Base-by-base conservation (phyloP, 208 protist genomes). In the Lotmaria passim region DNA sequence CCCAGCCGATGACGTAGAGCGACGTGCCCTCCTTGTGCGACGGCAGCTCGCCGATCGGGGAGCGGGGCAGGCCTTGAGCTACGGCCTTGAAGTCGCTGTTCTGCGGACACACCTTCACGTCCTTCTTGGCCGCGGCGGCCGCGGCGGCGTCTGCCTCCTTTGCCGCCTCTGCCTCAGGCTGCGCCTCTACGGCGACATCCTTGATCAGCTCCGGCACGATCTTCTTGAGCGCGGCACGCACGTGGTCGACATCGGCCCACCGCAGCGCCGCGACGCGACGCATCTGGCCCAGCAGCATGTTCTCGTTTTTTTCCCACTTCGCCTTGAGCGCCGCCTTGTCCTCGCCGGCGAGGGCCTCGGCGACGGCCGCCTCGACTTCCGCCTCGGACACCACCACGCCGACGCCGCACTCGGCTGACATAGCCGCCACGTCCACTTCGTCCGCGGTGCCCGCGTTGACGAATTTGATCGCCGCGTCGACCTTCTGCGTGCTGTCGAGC, bases 1-100 rank as follows among this genome's bases (percentile, higher is more conserved):
- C 95, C 98, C 98, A 99, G 24, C 97, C 98, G 24, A 81, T 26
- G 3, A 99, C 69, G 59, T 89, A 83, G 17, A 99, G 89, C 14
- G 78, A 73, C 28, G 60, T 70, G 46, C 85, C 85, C 24, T 81
- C 83, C 59, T 83, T 75, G 63, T 70, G 64, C 2, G 64, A 72
- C 17, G 75, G 70, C 26, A 96, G 66, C 50, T 89, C 61, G 46
- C 81, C 83, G 38, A 96, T 83, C 5, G 52, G 58, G 36, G 74
- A 82, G 43, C 62, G 78, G 5, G 81, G 75, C 10, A 83, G 76
- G 26, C 74, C 75, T 61, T 83, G 64, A 7, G 82, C 68, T 19
- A 94, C 80, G 31, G 46, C 68, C 21, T 30, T 48, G 76, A 80
- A 94, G 67, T 90, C 67, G 51, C 60, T 63, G 70, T 81, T 91